Percentiles rank a stretch among this genome's conserved stretches.
These are phyloP conservation scores for Tilletia setariae DNA, from an alignment of 1,284 basidiomycete genomes.

Conservation along the genomic window DNA sequence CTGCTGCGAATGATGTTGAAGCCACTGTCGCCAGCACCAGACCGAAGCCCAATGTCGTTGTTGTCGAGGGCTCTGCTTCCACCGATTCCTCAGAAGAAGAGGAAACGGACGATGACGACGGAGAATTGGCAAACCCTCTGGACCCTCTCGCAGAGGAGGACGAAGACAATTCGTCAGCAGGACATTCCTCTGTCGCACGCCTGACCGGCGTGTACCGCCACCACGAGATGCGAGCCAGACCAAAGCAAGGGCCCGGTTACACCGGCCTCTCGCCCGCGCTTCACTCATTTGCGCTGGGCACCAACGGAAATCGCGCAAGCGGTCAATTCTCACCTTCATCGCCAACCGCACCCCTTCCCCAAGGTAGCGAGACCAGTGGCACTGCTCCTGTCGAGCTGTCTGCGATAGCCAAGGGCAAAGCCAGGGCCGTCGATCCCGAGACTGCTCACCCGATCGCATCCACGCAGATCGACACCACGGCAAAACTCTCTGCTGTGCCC, in stretches of 20 bases:
- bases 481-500: not conserved
- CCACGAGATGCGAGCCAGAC: not conserved
- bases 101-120: not conserved
- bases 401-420: conserved; percentile 8
- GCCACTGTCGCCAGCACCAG: not conserved
- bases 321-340: too few species aligned
- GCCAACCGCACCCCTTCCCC: too few species aligned
- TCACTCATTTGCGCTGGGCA: too few species aligned
- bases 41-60: not conserved
- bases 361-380: not conserved
- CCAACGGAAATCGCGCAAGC: too few species aligned
- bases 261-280: not conserved
- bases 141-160: conserved; percentile 4
- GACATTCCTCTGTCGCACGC: not conserved
- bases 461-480: not conserved
- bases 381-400: not conserved
- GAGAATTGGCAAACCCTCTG: not conserved
- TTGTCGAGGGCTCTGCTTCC: not conserved
- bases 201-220: not conserved
- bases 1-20: not conserved
- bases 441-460: not conserved
- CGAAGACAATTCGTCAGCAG: conserved; percentile 4
- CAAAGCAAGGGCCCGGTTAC: not conserved
- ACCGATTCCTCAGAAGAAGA: conserved; percentile 4
- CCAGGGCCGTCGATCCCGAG: not conserved